These are phyloP conservation scores for Aspergillus cavernicola DNA, from an alignment of 495 filamentous ascomycete species.

Conservation along the genomic window DNA sequence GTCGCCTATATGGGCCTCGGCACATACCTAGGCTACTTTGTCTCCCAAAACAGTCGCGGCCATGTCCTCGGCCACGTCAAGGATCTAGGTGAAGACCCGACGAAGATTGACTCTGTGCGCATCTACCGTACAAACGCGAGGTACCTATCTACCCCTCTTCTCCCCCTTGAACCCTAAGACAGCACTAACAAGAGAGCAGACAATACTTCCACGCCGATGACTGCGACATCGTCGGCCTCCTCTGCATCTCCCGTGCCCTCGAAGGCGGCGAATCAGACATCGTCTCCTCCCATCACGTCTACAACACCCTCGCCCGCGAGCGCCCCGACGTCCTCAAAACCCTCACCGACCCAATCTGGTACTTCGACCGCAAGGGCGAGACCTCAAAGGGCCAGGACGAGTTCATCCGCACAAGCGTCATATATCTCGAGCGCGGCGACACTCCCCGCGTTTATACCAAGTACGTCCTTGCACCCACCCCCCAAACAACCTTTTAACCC, in stretches of 20 bases:
- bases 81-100: conserved; percentile 79
- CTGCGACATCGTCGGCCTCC: conserved; percentile 76
- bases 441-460: conserved; percentile 54
- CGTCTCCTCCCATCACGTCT: conserved; percentile 74
- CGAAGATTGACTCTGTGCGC: conserved; percentile 74
- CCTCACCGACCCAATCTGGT: conserved; percentile 78
- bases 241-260: conserved; percentile 74
- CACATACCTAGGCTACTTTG: conserved; percentile 80
- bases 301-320: conserved; percentile 70
- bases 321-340: conserved; percentile 75
- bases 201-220: conserved; percentile 84
- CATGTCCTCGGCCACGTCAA: conserved; percentile 91
- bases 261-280: conserved; percentile 86
- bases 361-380: conserved; percentile 93
- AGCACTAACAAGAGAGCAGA: conserved; percentile 22
- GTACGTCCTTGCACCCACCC: too few relatives aligned
- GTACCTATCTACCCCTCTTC: conserved; percentile 27
- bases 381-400: conserved; percentile 67
- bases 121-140: conserved; percentile 88
- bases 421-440: conserved; percentile 64
- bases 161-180: background rate
- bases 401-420: conserved; percentile 67
- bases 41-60: conserved; percentile 81
- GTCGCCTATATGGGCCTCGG: conserved; percentile 88
- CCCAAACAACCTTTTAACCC: too few relatives aligned